phyloP scores from a whole-genome alignment of 2,329 filamentous ascomycete species.

The Seiridium unicorne region DNA sequence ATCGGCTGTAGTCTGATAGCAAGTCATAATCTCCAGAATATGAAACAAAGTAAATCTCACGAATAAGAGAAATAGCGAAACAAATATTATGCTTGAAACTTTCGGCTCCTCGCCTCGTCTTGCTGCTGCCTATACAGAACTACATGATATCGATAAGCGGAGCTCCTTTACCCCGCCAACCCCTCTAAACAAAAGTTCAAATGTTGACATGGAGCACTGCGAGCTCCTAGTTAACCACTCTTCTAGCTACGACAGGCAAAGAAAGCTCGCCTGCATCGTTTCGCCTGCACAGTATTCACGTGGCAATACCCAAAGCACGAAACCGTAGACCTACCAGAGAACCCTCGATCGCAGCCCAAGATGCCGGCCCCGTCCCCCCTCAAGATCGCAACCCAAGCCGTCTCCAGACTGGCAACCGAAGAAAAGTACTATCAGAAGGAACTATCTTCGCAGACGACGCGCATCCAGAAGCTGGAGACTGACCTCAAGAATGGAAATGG shows the following conservation, averaged over 20 bases:
- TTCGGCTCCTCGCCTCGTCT: no score
- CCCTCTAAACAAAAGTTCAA: slow-evolving; percentile 29
- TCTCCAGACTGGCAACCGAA: slow-evolving; percentile 86
- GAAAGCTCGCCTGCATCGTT: background rate
- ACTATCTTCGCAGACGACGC: slow-evolving; percentile 69
- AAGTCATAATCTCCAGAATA: no score
- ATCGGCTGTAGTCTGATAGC: no score
- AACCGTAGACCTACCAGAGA: background rate
- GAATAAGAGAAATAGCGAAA: no score
- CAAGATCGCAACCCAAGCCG: slow-evolving; percentile 74
- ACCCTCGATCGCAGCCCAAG: slow-evolving; percentile 11
- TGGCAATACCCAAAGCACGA: background rate
- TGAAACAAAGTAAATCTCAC: no score
- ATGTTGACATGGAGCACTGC: slow-evolving; percentile 12
- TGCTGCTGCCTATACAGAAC: no score
- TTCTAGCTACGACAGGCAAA: background rate
- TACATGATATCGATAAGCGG: background rate
- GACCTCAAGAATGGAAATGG: slow-evolving; percentile 51
- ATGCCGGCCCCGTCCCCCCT: slow-evolving; percentile 81
- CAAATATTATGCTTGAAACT: no score
- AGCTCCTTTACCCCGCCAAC: slow-evolving; percentile 27
- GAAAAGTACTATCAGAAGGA: slow-evolving; percentile 89
- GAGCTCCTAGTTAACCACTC: slow-evolving; percentile 14
- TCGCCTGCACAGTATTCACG: background rate
- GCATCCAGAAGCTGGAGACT: slow-evolving; percentile 66